A percentile compares a stretch with the other conserved stretches of the same genome.
These are phyloP conservation scores for Haplosporangium sp. DNA, from an alignment of 371 early-diverging fungal genomes.

Conservation along the genomic window DNA sequence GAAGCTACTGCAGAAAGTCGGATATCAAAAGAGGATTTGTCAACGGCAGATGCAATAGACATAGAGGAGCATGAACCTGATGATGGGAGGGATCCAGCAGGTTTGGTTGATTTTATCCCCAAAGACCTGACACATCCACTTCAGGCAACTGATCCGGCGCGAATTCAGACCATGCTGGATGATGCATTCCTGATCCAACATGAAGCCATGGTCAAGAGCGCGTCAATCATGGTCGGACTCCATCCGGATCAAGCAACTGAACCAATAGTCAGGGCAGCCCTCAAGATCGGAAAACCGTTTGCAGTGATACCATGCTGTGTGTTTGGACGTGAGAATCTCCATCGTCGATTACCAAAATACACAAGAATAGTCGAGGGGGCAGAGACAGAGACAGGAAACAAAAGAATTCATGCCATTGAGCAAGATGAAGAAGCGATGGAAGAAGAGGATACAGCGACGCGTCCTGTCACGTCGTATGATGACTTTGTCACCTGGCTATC, in stretches of 20 bases:
- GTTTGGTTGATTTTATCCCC: slow-evolving; percentile 37
- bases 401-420: not conserved
- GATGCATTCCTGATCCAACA: slow-evolving; percentile 57
- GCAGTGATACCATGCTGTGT: slow-evolving; percentile 74
- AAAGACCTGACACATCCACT: slow-evolving; percentile 49
- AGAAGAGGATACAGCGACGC: slow-evolving; percentile 8
- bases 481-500: slow-evolving; percentile 51
- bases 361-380: not conserved
- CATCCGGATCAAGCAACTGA: slow-evolving; percentile 74
- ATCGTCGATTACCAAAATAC: slow-evolving; percentile 48
- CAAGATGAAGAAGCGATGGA: not conserved
- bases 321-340: slow-evolving; percentile 63
- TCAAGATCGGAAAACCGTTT: slow-evolving; percentile 62
- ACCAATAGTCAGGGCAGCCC: slow-evolving; percentile 65
- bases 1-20: no score
- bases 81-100: slow-evolving; percentile 11
- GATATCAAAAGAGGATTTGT: no score
- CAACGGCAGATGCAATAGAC: slow-evolving; percentile 10
- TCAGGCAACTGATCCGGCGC: slow-evolving; percentile 48
- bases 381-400: not conserved
- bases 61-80: slow-evolving; percentile 31
- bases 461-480: slow-evolving; percentile 49
- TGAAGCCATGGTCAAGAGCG: slow-evolving; percentile 34
- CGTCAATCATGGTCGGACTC: slow-evolving; percentile 62
- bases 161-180: slow-evolving; percentile 57